Conservation (phyloP, 2,329 filamentous ascomycete genomes). For the Bipolaris zeicola region DNA sequence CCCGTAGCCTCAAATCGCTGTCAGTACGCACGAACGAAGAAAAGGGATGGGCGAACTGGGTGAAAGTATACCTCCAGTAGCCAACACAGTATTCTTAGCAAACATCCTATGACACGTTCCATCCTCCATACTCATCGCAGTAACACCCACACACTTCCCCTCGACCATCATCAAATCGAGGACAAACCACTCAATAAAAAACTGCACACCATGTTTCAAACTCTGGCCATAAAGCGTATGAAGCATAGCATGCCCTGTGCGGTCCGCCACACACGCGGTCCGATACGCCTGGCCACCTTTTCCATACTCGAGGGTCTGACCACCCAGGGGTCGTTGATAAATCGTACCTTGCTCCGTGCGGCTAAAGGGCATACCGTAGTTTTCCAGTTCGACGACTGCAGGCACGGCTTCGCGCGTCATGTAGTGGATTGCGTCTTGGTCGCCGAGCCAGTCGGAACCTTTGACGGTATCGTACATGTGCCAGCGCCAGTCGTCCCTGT, state of each 20-base stretch:
- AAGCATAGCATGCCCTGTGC: constrained; percentile 58
- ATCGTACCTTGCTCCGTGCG: constrained; percentile 53
- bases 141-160: constrained; percentile 55
- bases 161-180: constrained; percentile 57
- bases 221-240: constrained; percentile 59
- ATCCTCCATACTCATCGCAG: constrained; percentile 57
- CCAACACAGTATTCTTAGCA: constrained; percentile 56
- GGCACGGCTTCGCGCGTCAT: constrained; percentile 62
- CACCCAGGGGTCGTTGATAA: constrained; percentile 57
- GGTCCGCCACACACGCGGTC: constrained; percentile 54
- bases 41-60: too few relatives aligned
- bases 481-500: constrained; percentile 63
- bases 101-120: constrained; percentile 56
- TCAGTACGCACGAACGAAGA: too few relatives aligned
- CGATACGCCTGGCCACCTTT: constrained; percentile 57
- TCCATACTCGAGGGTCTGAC: constrained; percentile 55
- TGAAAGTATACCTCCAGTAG: constrained; percentile 45
- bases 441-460: constrained; percentile 64
- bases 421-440: constrained; percentile 65
- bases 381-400: constrained; percentile 61
- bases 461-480: constrained; percentile 67
- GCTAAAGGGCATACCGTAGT: constrained; percentile 62
- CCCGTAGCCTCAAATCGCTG: constrained; percentile 47
- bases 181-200: constrained; percentile 59
- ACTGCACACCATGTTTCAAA: constrained; percentile 55